phyloP scores from a whole-genome alignment of 192 early-diverging fungal species.

The Geosiphon pyriformis region DNA sequence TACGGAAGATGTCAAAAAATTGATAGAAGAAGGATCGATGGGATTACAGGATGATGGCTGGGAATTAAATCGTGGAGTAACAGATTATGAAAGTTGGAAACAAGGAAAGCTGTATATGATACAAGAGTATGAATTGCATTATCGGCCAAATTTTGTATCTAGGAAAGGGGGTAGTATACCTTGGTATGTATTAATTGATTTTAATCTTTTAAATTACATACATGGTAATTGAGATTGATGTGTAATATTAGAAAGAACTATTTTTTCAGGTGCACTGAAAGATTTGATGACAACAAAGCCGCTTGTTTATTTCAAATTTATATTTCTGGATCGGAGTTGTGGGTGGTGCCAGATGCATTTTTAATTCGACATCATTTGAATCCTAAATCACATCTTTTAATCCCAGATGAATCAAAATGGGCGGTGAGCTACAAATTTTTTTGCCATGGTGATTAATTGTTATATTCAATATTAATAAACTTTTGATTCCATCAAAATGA shows the following conservation, averaged over 20 bases:
- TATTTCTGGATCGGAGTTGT: constrained; percentile 47
- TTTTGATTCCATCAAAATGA: not conserved
- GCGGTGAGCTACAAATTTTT: constrained; percentile 10
- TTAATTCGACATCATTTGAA: constrained; percentile 9
- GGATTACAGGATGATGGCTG: constrained; percentile 43
- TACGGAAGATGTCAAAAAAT: not conserved
- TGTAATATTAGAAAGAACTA: not conserved
- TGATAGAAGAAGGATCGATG: not conserved
- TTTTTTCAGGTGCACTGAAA: constrained; percentile 45
- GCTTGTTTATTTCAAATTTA: constrained; percentile 50
- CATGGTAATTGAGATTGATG: not conserved
- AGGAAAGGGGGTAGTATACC: constrained; percentile 40
- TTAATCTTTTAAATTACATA: too few relatives aligned
- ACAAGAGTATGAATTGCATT: constrained; percentile 54
- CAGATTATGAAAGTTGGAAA: constrained; percentile 42
- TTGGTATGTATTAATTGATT: constrained; percentile 26
- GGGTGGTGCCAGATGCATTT: constrained; percentile 50
- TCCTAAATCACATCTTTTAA: constrained; percentile 5
- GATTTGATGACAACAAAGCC: constrained; percentile 51
- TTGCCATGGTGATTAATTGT: constrained; percentile 14
- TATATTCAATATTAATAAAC: constrained; percentile 13
- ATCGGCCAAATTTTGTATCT: constrained; percentile 47
- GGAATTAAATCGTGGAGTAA: constrained; percentile 46
- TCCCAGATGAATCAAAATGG: constrained; percentile 1
- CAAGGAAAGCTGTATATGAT: constrained; percentile 37